Evolutionary conservation across 441 rosid species (phyloP).

Genomic region (Croton laevigatus): DNA sequence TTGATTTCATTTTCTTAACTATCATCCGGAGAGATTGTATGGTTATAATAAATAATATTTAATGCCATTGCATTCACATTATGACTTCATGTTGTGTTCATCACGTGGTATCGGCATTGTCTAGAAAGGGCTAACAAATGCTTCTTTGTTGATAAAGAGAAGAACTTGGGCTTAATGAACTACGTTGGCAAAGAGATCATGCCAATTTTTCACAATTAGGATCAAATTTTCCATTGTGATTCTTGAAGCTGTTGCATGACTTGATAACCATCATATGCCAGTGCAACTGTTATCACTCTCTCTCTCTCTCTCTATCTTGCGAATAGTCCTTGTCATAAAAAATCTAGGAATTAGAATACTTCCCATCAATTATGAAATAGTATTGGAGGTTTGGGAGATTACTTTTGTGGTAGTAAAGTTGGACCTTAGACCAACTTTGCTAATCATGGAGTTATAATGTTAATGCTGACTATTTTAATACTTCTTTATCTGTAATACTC

Average conservation of each 20-base stretch:
- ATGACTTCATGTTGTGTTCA: neutral
- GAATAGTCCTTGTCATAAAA: neutral
- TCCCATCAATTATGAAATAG: neutral
- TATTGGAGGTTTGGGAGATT: neutral
- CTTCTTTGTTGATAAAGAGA: neutral
- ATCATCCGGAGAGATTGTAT: no score
- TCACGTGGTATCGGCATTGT: neutral
- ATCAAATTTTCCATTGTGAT: neutral
- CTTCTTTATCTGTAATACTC: conserved; percentile 4
- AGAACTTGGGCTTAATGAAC: neutral
- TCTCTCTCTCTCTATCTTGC: no score
- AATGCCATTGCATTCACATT: neutral
- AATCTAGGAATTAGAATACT: neutral
- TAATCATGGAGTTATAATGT: neutral
- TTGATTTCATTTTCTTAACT: no score
- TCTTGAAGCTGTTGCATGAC: neutral
- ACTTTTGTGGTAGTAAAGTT: neutral
- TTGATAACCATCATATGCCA: neutral
- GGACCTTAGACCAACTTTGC: neutral
- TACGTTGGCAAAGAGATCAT: neutral
- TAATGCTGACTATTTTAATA: neutral
- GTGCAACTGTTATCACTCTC: no score
- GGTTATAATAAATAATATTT: no score
- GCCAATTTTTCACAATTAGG: neutral
- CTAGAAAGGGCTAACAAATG: neutral